phyloP scores from a whole-genome alignment of 2,329 filamentous ascomycete genomes.

The Ophiostoma ips region DNA sequence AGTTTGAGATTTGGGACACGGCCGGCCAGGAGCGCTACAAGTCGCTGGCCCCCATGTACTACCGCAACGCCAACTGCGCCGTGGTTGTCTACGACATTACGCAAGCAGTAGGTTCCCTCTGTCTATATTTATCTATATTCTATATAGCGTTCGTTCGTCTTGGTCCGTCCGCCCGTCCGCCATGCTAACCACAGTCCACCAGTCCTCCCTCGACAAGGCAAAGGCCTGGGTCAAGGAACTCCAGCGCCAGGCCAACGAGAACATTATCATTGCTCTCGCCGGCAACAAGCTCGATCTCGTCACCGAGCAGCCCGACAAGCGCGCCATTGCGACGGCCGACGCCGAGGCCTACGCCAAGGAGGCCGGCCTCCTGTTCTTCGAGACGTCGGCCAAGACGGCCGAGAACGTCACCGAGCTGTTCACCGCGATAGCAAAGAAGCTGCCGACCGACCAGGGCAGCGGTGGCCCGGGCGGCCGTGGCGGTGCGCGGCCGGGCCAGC shows the following conservation, averaged over 20 bases:
- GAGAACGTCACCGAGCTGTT: constrained; percentile 95
- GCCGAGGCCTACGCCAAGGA: constrained; percentile 92
- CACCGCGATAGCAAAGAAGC: constrained; percentile 93
- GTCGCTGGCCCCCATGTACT: constrained; percentile 98
- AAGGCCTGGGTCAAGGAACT: constrained; percentile 99
- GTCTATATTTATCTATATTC: too few relatives aligned
- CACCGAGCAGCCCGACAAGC: constrained; percentile 87
- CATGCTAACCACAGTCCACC: too few relatives aligned
- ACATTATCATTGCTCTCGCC: constrained; percentile 95
- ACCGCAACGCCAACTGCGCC: constrained; percentile 97
- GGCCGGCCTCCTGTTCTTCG: constrained; percentile 90
- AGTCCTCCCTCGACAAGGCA: constrained; percentile 96
- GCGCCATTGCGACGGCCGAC: constrained; percentile 75
- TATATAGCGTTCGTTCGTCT: too few relatives aligned
- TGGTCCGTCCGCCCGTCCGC: too few relatives aligned
- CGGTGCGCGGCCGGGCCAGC: constrained; percentile 57
- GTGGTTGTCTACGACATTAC: constrained; percentile 99
- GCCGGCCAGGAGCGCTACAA: constrained; percentile 98
- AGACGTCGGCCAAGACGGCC: constrained; percentile 94
- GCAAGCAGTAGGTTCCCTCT: constrained; percentile 64
- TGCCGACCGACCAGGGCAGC: constrained; percentile 93
- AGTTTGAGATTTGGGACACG: constrained; percentile 99
- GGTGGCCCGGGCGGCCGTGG: constrained; percentile 35
- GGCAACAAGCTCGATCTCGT: constrained; percentile 98
- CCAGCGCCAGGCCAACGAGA: constrained; percentile 96